Percentiles rank a stretch among this genome's conserved stretches.
Evolutionary conservation across 768 basidiomycete species (phyloP).

Genomic region (Tylopilus subfusipes): DNA sequence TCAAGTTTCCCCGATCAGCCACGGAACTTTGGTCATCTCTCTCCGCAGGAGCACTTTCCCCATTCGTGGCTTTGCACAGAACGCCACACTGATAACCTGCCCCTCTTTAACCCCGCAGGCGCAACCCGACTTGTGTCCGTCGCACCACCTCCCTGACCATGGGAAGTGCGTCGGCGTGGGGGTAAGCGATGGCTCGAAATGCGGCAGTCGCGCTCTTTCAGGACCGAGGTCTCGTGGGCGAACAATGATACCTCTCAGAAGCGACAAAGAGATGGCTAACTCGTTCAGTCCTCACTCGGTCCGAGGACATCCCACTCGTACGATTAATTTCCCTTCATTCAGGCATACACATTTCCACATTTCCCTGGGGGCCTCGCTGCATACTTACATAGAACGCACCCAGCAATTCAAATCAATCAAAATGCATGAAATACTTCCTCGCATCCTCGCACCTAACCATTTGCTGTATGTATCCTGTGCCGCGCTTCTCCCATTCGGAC

Average conservation of each 20-base stretch:
- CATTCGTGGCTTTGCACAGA: neutral
- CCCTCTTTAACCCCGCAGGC: slow-evolving; percentile 12
- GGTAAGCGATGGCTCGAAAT: neutral
- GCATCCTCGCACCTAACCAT: neutral
- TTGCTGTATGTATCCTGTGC: neutral
- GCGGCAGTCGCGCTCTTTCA: neutral
- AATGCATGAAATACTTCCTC: neutral
- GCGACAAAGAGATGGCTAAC: neutral
- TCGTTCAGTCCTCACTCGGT: slow-evolving; percentile 1
- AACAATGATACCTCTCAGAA: slow-evolving; percentile 1
- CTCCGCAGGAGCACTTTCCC: neutral
- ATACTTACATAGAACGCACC: neutral
- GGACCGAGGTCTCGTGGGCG: slow-evolving; percentile 5
- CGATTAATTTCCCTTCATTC: neutral
- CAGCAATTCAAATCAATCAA: neutral
- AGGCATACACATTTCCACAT: neutral
- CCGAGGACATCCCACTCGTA: slow-evolving; percentile 6
- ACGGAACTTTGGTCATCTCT: slow-evolving; percentile 1
- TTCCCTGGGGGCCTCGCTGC: neutral
- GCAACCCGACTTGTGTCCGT: neutral
- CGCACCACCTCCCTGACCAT: slow-evolving; percentile 12
- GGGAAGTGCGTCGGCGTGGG: slow-evolving; percentile 6
- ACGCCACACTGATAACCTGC: neutral
- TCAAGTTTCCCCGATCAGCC: slow-evolving; percentile 10
- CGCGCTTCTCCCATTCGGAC: slow-evolving; percentile 1